Conservation (phyloP, 768 basidiomycete species). For the Russula virescens region DNA sequence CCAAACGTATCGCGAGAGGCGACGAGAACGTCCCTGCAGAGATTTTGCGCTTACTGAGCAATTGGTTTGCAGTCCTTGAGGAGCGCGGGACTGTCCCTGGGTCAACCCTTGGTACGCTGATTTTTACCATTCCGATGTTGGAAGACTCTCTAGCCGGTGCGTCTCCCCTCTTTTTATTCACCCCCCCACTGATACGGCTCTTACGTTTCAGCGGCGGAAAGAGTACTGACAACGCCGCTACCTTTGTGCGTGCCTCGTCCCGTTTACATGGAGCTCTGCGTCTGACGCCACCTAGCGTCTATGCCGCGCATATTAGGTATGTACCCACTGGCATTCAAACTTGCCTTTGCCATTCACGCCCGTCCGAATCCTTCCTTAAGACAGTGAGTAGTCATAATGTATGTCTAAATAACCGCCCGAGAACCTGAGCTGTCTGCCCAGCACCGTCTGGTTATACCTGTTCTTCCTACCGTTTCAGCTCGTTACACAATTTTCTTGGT, state of each 20-base stretch:
- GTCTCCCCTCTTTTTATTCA: slow-evolving; percentile 15
- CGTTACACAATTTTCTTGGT: slow-evolving; percentile 54
- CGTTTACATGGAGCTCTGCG: neutral
- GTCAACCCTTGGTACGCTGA: slow-evolving; percentile 46
- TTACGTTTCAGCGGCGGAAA: slow-evolving; percentile 42
- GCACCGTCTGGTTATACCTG: slow-evolving; percentile 67
- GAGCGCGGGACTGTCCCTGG: slow-evolving; percentile 54
- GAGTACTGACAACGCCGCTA: slow-evolving; percentile 56
- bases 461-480: slow-evolving; percentile 78
- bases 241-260: slow-evolving; percentile 49
- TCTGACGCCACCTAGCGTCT: slow-evolving; percentile 40
- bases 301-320: slow-evolving; percentile 56
- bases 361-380: neutral
- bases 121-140: slow-evolving; percentile 43
- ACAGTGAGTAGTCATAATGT: slow-evolving; percentile 3
- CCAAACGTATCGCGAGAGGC: slow-evolving; percentile 33
- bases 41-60: slow-evolving; percentile 48
- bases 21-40: slow-evolving; percentile 58
- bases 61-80: slow-evolving; percentile 55
- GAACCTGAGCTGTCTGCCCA: slow-evolving; percentile 8
- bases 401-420: neutral
- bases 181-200: neutral
- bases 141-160: slow-evolving; percentile 49
- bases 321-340: neutral
- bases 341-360: neutral